Conservation (phyloP, 352 stramenopile species). For the Globisporangium polare region DNA sequence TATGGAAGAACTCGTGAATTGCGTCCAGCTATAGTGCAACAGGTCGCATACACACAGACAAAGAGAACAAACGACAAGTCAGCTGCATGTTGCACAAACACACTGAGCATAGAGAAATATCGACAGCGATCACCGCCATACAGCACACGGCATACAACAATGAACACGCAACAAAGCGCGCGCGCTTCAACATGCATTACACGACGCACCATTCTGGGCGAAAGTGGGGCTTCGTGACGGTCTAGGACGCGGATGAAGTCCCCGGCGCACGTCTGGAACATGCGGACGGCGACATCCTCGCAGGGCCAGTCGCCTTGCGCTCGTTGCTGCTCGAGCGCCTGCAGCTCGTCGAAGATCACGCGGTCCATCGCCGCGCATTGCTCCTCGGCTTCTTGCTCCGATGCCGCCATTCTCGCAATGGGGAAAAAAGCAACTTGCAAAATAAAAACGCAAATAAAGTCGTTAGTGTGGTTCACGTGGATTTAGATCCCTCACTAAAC, state of each 20-base stretch:
- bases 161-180: neutral
- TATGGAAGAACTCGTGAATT: conserved; percentile 14
- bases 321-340: conserved; percentile 28
- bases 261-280: conserved; percentile 18
- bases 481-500: too few relatives aligned
- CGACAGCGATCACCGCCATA: too few relatives aligned
- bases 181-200: neutral
- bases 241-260: conserved; percentile 66
- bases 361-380: neutral
- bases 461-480: too few relatives aligned
- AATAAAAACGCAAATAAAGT: too few relatives aligned
- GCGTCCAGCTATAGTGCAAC: conserved; percentile 13
- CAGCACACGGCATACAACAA: neutral
- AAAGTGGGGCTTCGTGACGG: conserved; percentile 45
- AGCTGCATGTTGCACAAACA: neutral
- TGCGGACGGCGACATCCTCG: conserved; percentile 3
- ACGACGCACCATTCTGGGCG: conserved; percentile 41
- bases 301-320: conserved; percentile 17
- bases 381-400: neutral
- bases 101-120: neutral
- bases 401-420: neutral
- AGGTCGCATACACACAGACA: neutral
- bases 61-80: neutral
- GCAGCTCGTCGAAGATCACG: conserved; percentile 27
- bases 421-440: neutral